phyloP scores from a whole-genome alignment of 495 filamentous ascomycete species.

The Penicillium canariense region DNA sequence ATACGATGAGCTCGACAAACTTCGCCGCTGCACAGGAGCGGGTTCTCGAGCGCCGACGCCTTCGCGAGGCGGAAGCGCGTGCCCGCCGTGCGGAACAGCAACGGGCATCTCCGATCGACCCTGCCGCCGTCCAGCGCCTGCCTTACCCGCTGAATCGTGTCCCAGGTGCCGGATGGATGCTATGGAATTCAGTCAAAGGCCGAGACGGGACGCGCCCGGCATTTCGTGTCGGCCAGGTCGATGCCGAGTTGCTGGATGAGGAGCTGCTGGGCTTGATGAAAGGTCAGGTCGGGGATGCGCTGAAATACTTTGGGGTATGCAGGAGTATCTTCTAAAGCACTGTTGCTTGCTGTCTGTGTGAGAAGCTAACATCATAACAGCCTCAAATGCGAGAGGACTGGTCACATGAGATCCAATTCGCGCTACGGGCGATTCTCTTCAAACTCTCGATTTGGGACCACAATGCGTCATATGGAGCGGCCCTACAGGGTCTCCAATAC shows the following conservation, averaged over 20 bases:
- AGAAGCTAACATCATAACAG: conserved; percentile 27
- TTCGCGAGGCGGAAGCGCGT: conserved; percentile 61
- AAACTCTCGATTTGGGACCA: conserved; percentile 97
- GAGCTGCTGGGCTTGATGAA: conserved; percentile 84
- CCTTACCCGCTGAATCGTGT: conserved; percentile 64
- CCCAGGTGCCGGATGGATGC: conserved; percentile 51
- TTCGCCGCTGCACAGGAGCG: conserved; percentile 86
- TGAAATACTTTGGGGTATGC: conserved; percentile 77
- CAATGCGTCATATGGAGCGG: conserved; percentile 89
- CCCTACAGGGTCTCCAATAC: conserved; percentile 86
- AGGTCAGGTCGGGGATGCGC: conserved; percentile 80
- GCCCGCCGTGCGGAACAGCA: conserved; percentile 54
- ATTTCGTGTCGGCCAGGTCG: conserved; percentile 93
- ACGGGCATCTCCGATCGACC: conserved; percentile 56
- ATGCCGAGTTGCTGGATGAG: conserved; percentile 93
- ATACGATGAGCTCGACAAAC: conserved; percentile 67
- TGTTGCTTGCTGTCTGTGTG: background rate
- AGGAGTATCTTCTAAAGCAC: background rate
- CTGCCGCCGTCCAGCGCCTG: conserved; percentile 51
- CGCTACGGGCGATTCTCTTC: conserved; percentile 77
- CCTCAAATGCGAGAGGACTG: conserved; percentile 71
- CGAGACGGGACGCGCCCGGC: conserved; percentile 77
- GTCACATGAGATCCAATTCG: conserved; percentile 78
- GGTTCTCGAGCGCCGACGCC: conserved; percentile 71
- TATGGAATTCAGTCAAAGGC: conserved; percentile 71